Evolutionary conservation across 306 rosid genomes (phyloP).

Genomic region (Oxytropis ochrocephala): DNA sequence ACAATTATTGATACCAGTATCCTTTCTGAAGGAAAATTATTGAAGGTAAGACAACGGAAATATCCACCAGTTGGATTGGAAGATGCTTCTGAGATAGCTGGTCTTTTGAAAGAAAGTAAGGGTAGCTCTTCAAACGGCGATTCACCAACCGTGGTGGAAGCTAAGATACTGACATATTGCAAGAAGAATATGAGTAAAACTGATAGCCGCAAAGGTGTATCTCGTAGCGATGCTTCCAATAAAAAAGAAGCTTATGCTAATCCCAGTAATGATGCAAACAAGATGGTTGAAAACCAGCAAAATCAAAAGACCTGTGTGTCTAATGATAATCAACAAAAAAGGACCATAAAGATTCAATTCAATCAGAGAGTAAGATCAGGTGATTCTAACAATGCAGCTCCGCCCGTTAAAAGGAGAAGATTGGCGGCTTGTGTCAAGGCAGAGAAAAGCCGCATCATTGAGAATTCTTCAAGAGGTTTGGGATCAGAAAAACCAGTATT

Average conservation of each 20-base stretch:
- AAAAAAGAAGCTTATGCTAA: slow-evolving; percentile 17
- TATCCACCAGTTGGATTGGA: slow-evolving; percentile 30
- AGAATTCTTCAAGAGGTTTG: slow-evolving; percentile 32
- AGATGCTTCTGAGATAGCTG: slow-evolving; percentile 30
- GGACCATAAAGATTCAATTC: slow-evolving; percentile 30
- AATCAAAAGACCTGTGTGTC: slow-evolving; percentile 19
- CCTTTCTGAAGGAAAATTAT: slow-evolving; percentile 37
- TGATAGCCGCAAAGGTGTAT: slow-evolving; percentile 13
- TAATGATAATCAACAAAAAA: slow-evolving; percentile 33
- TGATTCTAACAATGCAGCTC: slow-evolving; percentile 40
- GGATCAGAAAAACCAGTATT: slow-evolving; percentile 25
- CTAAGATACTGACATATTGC: neutral
- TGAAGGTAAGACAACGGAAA: slow-evolving; percentile 40
- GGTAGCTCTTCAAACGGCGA: slow-evolving; percentile 5
- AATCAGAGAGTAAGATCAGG: slow-evolving; percentile 39
- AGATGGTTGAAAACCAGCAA: slow-evolving; percentile 19
- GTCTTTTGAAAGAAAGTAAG: slow-evolving; percentile 28
- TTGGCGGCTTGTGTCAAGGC: slow-evolving; percentile 50
- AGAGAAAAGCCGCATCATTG: slow-evolving; percentile 32
- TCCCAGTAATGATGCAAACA: slow-evolving; percentile 27
- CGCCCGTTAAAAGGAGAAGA: slow-evolving; percentile 51
- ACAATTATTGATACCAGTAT: slow-evolving; percentile 31
- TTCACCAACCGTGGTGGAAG: slow-evolving; percentile 21
- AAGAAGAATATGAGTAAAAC: slow-evolving; percentile 26
- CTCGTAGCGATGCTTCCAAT: slow-evolving; percentile 3